Conservation (phyloP, 2,329 filamentous ascomycete genomes). For the Exophiala sp. region DNA sequence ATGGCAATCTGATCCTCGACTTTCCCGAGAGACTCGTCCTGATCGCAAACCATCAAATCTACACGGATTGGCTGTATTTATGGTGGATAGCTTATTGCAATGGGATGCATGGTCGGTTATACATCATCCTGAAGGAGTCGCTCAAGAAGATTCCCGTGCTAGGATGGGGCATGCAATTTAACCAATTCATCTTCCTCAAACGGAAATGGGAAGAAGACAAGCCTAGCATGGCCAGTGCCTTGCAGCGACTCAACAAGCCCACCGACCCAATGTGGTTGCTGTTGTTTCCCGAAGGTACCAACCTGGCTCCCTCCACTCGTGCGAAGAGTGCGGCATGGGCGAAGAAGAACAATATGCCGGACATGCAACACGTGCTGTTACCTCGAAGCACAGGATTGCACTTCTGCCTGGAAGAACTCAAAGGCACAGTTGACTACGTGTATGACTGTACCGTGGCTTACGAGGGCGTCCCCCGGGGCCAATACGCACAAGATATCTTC, state of each 20-base stretch:
- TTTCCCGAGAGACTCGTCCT: conserved; percentile 77
- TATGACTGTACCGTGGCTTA: conserved; percentile 56
- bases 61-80: conserved; percentile 86
- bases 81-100: conserved; percentile 93
- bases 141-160: conserved; percentile 74
- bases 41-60: conserved; percentile 86
- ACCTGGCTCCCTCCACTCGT: conserved; percentile 64
- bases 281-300: conserved; percentile 83
- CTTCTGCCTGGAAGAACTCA: conserved; percentile 72
- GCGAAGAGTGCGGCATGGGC: conserved; percentile 69
- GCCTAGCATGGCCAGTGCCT: conserved; percentile 65
- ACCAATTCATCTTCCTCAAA: conserved; percentile 87
- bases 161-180: conserved; percentile 76
- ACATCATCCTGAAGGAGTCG: conserved; percentile 86
- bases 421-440: conserved; percentile 68
- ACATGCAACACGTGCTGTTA: conserved; percentile 67
- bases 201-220: conserved; percentile 79
- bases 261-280: conserved; percentile 81
- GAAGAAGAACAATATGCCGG: conserved; percentile 64
- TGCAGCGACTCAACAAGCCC: conserved; percentile 60
- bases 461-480: conserved; percentile 42
- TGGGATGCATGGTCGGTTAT: conserved; percentile 75
- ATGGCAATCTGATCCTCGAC: conserved; percentile 68
- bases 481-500: conserved; percentile 75
- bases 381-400: conserved; percentile 74